Evolutionary conservation across 345 rosid species (phyloP), one percentile per base, ranked within the genome.

Genomic region (Salix viminalis): DNA sequence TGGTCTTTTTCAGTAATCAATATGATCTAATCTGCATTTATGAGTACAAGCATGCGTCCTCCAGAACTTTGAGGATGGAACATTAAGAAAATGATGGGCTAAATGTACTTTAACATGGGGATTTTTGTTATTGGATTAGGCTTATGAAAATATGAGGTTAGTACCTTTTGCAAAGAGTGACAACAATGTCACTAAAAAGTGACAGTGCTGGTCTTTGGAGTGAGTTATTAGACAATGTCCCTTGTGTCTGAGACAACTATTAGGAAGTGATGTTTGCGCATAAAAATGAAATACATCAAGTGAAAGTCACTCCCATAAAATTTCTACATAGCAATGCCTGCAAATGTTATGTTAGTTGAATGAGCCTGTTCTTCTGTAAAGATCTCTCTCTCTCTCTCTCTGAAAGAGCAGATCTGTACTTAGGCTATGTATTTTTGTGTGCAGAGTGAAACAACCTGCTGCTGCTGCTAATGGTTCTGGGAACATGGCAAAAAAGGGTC

Each of bases 401-500:
- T 71, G 21, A 36, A 23, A n/a, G 26, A 58, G 52, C 7, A 39
- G 26, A 70, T 36, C 19, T 39, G 26, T 70, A 70, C 73, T 73
- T 16, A 72, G 62, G 67, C 60, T 21, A 12, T 32, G 14, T 50
- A 30, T 12, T 46, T 66, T 62, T 65, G 70, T 81, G 52, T 80
- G 72, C 90, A 96, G 99, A 76, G 92, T 77, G 69, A 96, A 96
- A 77, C 87, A 98, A 34, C 89, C 96, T 67, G 83, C 89, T n/a
- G 79, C 74, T 85, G 89, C 86, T 50, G 78, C 77, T 69, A 93
- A 86, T 80, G 96, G 88, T 60, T 82, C 92, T 0, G 77, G 86
- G 71, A 89, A 87, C 80, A 64, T 44, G 9, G 85, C 83, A 41
- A 96, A 96, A 83, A 93, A 84, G 80, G 92, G 96, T 32, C 92